Evolutionary conservation across 192 early-diverging fungal genomes (phyloP).

Genomic region (Thamnidium elegans): DNA sequence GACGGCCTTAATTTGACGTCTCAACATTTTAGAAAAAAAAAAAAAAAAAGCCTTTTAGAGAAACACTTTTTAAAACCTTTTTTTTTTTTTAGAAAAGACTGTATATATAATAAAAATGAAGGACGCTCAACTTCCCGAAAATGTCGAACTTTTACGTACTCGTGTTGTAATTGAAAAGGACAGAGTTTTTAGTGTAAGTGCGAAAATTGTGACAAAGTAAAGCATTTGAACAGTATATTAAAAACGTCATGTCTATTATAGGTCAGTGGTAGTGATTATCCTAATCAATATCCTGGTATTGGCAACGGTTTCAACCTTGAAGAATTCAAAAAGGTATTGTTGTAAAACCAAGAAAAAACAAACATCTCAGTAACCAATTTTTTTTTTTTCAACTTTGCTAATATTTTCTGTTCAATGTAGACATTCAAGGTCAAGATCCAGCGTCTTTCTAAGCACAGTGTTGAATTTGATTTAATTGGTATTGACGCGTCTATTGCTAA

Average conservation of each 20-base stretch:
- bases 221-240: neutral
- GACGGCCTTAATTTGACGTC: too few species aligned
- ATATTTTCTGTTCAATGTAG: slow-evolving; percentile 35
- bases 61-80: too few species aligned
- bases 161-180: slow-evolving; percentile 68
- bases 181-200: slow-evolving; percentile 63
- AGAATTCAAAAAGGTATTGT: slow-evolving; percentile 62
- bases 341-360: neutral
- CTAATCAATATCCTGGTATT: slow-evolving; percentile 63
- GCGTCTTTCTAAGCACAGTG: slow-evolving; percentile 61
- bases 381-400: neutral
- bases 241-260: slow-evolving; percentile 23
- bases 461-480: slow-evolving; percentile 97
- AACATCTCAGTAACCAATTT: neutral
- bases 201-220: neutral
- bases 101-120: neutral
- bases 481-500: slow-evolving; percentile 93
- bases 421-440: slow-evolving; percentile 73
- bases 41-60: too few species aligned
- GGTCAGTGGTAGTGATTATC: slow-evolving; percentile 80
- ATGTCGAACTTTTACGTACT: slow-evolving; percentile 46
- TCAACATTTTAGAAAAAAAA: too few species aligned
- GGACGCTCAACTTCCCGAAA: slow-evolving; percentile 27
- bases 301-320: slow-evolving; percentile 63
- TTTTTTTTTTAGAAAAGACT: too few species aligned